Evolutionary conservation across 2,329 filamentous ascomycete species (phyloP).

Genomic region (Scedosporium minutisporum): DNA sequence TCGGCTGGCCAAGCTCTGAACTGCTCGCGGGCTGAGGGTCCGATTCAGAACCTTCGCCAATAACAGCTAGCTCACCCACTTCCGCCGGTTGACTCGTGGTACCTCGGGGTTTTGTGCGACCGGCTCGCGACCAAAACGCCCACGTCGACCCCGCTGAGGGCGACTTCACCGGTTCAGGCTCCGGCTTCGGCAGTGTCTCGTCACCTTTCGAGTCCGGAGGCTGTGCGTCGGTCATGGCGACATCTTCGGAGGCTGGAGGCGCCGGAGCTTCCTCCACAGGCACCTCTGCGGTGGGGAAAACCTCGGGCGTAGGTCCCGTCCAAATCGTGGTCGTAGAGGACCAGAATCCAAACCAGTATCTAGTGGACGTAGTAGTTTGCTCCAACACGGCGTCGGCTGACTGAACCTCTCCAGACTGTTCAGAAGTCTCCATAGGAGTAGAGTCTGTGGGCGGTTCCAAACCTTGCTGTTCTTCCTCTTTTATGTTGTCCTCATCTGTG

Average conservation of each 20-base stretch:
- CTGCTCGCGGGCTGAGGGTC: slow-evolving; percentile 39
- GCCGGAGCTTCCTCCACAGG: slow-evolving; percentile 13
- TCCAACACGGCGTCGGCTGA: neutral
- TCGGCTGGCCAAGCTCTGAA: slow-evolving; percentile 27
- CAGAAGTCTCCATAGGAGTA: neutral
- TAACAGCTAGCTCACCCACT: slow-evolving; percentile 45
- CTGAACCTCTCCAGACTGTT: neutral
- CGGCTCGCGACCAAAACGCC: slow-evolving; percentile 70
- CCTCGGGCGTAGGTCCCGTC: slow-evolving; percentile 2
- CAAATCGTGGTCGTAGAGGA: slow-evolving; percentile 13
- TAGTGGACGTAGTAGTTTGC: neutral
- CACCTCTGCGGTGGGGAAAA: slow-evolving; percentile 5
- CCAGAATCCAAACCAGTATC: slow-evolving; percentile 34
- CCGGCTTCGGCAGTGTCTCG: slow-evolving; percentile 14
- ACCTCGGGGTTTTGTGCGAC: slow-evolving; percentile 24
- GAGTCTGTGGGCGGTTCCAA: neutral
- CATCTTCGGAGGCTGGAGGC: slow-evolving; percentile 25
- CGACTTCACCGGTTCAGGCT: slow-evolving; percentile 23
- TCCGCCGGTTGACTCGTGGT: slow-evolving; percentile 20
- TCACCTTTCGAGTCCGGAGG: slow-evolving; percentile 12
- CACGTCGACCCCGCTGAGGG: slow-evolving; percentile 53
- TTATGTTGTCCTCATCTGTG: neutral
- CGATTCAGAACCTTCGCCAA: slow-evolving; percentile 46
- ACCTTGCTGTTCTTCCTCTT: neutral
- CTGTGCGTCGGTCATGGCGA: slow-evolving; percentile 33